Percentiles rank a stretch among this genome's conserved stretches.
Conservation (phyloP, 257 asterid species). For the Haberlea rhodopensis region DNA sequence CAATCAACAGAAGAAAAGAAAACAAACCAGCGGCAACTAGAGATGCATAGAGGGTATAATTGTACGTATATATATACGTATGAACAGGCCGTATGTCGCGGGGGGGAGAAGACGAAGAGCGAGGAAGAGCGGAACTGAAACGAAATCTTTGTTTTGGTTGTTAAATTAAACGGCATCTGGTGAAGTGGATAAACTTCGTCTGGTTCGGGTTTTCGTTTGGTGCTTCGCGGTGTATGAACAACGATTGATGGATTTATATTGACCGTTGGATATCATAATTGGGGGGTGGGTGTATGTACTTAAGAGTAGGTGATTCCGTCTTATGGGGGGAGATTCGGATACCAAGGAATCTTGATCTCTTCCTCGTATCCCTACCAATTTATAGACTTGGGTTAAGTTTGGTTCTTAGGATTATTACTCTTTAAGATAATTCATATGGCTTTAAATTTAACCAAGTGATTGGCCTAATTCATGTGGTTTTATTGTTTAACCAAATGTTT, state of each 20-base stretch:
- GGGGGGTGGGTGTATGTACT: neutral
- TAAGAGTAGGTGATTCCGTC: slow-evolving; percentile 5
- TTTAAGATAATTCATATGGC: too few species aligned
- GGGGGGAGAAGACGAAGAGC: slow-evolving; percentile 12
- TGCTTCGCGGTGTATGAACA: slow-evolving; percentile 2
- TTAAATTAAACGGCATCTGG: too few species aligned
- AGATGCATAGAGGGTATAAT: slow-evolving; percentile 28
- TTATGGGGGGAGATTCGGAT: slow-evolving; percentile 15
- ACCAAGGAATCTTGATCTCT: neutral
- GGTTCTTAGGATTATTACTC: too few species aligned
- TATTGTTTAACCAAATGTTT: too few species aligned
- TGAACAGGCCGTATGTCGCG: slow-evolving; percentile 1
- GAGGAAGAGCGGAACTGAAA: slow-evolving; percentile 28
- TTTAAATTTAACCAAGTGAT: too few species aligned
- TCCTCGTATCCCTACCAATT: too few species aligned
- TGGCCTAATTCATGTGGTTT: too few species aligned
- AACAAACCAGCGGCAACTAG: slow-evolving; percentile 16
- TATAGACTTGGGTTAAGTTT: too few species aligned
- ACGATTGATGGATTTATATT: neutral
- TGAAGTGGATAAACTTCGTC: slow-evolving; percentile 1
- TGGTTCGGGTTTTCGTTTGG: neutral
- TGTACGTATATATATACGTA: neutral
- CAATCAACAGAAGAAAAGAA: neutral
- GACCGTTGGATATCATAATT: neutral
- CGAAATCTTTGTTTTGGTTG: too few species aligned